Evolutionary conservation across 345 rosid species (phyloP).

Genomic region (Gossypium mustelinum): DNA sequence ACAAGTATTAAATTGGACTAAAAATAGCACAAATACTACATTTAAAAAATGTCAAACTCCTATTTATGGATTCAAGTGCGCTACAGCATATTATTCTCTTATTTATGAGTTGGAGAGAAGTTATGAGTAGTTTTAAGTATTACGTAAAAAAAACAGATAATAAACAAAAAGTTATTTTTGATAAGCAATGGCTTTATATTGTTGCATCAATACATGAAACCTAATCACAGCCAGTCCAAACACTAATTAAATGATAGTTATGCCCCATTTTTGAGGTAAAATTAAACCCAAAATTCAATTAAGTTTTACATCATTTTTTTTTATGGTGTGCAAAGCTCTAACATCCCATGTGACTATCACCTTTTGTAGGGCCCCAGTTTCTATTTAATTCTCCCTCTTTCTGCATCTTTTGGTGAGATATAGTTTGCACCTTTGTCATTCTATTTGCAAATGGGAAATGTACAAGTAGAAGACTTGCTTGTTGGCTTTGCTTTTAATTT

Average conservation of each 20-base stretch:
- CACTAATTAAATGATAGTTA: slow-evolving; percentile 14
- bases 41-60: too few species aligned
- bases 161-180: too few species aligned
- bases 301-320: not conserved
- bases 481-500: not conserved
- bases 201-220: slow-evolving; percentile 6
- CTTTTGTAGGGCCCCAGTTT: slow-evolving; percentile 10
- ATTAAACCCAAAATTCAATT: slow-evolving; percentile 8
- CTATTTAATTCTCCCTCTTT: not conserved
- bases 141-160: too few species aligned
- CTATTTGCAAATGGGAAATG: not conserved
- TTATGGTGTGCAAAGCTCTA: slow-evolving; percentile 12
- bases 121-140: rapidly evolving
- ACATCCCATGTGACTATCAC: slow-evolving; percentile 38
- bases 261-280: slow-evolving; percentile 10
- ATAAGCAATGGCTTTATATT: too few species aligned
- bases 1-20: too few species aligned
- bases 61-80: too few species aligned
- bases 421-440: slow-evolving; percentile 14
- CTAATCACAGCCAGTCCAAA: slow-evolving; percentile 36
- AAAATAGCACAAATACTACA: too few species aligned
- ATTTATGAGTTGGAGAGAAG: rapidly evolving
- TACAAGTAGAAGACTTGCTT: not conserved
- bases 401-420: slow-evolving; percentile 18
- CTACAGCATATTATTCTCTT: too few species aligned